A percentile compares a stretch with the other conserved stretches of the same genome.
Evolutionary conservation across 805 yeast species (phyloP).

Genomic region (Monosporozyma servazzii): DNA sequence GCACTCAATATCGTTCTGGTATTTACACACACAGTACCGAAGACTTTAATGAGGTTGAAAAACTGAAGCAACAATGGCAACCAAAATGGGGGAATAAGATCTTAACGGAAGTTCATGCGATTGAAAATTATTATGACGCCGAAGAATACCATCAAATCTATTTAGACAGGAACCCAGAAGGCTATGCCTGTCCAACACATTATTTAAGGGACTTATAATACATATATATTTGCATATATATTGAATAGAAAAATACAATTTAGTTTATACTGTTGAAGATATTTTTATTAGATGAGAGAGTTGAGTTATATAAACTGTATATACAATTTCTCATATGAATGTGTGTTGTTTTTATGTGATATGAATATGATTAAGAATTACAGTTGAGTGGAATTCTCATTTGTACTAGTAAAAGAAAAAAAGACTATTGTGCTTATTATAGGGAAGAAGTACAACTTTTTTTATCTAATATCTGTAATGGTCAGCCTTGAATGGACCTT

Average conservation of each 20-base stretch:
- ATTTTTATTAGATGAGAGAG: constrained; percentile 1
- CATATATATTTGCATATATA: not conserved
- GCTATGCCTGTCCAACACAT: constrained; percentile 88
- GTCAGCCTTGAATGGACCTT: constrained; percentile 98
- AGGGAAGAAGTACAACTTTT: constrained; percentile 8
- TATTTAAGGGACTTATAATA: constrained; percentile 46
- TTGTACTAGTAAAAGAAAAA: not conserved
- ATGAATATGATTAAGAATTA: not conserved
- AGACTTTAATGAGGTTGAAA: constrained; percentile 36
- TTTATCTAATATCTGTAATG: constrained; percentile 96
- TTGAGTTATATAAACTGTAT: not conserved
- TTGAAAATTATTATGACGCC: constrained; percentile 77
- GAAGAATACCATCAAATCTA: constrained; percentile 89
- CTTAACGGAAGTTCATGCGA: constrained; percentile 60
- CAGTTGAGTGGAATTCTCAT: constrained; percentile 1
- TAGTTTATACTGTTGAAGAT: constrained; percentile 10
- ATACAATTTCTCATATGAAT: not conserved
- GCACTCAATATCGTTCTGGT: constrained; percentile 86
- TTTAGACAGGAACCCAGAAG: constrained; percentile 68
- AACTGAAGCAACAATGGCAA: constrained; percentile 47
- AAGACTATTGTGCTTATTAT: not conserved
- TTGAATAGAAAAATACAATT: not conserved
- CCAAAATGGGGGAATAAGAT: constrained; percentile 61
- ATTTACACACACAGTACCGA: constrained; percentile 53
- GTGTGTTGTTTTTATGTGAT: not conserved